Evolutionary conservation across 345 rosid species (phyloP).

Genomic region (Lenwebbia sp.): DNA sequence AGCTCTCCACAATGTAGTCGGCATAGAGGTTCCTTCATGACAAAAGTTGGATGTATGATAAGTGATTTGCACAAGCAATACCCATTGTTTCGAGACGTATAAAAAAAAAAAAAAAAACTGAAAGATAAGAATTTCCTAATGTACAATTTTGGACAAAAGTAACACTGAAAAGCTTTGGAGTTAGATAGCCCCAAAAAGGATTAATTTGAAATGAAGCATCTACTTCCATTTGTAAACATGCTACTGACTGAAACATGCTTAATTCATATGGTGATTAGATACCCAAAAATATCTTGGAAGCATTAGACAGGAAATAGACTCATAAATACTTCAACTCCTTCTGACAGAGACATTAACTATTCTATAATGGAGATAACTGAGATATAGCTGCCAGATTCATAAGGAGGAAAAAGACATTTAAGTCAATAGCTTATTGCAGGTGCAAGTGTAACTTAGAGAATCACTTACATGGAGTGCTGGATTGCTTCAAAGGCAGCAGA

Average conservation of each 20-base stretch:
- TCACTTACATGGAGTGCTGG: constrained; percentile 77
- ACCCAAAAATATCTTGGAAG: not conserved
- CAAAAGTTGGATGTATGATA: not conserved
- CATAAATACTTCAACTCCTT: not conserved
- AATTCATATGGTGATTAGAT: not conserved
- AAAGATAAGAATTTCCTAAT: not conserved
- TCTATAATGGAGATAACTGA: not conserved
- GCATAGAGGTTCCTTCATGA: constrained; percentile 85
- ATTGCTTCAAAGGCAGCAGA: constrained; percentile 63
- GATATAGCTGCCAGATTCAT: not conserved
- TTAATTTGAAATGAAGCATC: not conserved
- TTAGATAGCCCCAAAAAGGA: not conserved
- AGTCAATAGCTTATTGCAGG: not conserved
- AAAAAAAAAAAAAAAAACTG: not conserved
- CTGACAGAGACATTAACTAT: not conserved
- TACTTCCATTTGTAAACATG: not conserved
- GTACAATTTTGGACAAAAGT: not conserved
- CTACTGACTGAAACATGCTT: not conserved
- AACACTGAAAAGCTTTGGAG: not conserved
- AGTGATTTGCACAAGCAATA: not conserved
- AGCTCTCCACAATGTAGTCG: constrained; percentile 59
- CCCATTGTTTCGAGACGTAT: not conserved
- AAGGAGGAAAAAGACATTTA: not conserved
- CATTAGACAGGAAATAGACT: not conserved
- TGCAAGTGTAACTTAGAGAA: not conserved